These are phyloP conservation scores for Phialophora macrospora DNA, from an alignment of 2,329 filamentous ascomycete genomes.

Conservation along the genomic window DNA sequence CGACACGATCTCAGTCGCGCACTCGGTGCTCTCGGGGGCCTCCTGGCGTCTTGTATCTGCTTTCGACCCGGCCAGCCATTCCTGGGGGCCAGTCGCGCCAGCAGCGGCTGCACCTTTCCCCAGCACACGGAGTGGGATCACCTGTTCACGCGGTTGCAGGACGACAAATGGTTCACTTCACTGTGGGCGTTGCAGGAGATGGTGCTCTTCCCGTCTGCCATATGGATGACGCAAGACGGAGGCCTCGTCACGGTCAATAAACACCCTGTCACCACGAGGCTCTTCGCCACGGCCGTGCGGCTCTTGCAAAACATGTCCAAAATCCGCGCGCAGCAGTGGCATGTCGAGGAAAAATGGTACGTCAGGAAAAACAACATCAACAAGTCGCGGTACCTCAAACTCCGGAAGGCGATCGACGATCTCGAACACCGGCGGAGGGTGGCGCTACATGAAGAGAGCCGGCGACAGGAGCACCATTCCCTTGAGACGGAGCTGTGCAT, in stretches of 20 bases:
- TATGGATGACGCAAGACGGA: conserved; percentile 8
- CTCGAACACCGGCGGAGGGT: neutral
- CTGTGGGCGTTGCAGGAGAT: conserved; percentile 5
- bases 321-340: conserved; percentile 1
- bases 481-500: neutral
- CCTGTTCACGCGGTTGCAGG: conserved; percentile 4
- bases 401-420: neutral
- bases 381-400: neutral
- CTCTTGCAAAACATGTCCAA: neutral
- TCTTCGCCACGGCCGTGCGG: neutral
- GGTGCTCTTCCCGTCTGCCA: neutral
- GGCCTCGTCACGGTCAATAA: neutral
- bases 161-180: conserved; percentile 4
- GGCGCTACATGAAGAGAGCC: conserved; percentile 3
- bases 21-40: neutral
- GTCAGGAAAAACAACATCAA: neutral
- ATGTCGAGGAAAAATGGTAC: neutral
- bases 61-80: conserved; percentile 2
- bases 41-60: conserved; percentile 5
- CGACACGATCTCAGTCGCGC: neutral
- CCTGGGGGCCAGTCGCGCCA: conserved; percentile 2
- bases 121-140: neutral
- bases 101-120: neutral
- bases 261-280: conserved; percentile 1
- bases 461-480: neutral